Evolutionary conservation across 1,139 yeast species (phyloP), one percentile per base, ranked within the genome.

Genomic region (Tardiomyces blankii): DNA sequence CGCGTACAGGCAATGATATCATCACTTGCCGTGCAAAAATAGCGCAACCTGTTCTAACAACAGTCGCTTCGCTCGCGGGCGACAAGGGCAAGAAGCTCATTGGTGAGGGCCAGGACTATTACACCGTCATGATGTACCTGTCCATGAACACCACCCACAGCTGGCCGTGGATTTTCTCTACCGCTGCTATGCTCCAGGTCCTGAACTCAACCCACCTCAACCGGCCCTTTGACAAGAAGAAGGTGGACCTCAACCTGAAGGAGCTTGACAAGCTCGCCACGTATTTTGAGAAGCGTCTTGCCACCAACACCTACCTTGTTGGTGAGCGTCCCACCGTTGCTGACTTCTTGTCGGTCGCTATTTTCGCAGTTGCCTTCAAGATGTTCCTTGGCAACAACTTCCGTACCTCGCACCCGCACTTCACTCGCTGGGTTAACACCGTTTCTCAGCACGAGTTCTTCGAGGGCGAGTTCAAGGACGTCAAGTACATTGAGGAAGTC

Each of bases 281-380:
- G 16, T 41, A 52, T 39, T 41, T 54, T 43, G 64, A 61, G 53
- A 45, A 53, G 45, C 56, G 54, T 51, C 76, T 88, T 62, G 63
- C 71, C 54, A 76, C 80, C 63, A 78, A 74, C 79, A 87, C 96
- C 54, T 89, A 75, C 75, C 78, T 89, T 66, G 96, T 80, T 62
- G 89, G 93, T 64, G 96, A 88, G 74, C 79, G 93, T 73, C 62
- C 85, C 61, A 72, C 96, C 49, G 65, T 80, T 55, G 96, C 96
- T 63, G 96, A 89, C 70, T 63, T 84, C 60, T 74, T 75, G 59
- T 67, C 73, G 59, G 89, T 84, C 56, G 61, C 79, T 51, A 61
- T 71, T 53, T 68, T 78, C 58, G 18, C 33, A 11, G 21, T 18
- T 14, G 42, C 32, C 5, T 40, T 25, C 35, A 67, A 74, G 54